Conservation (phyloP, 805 yeast species). For the Suhomyces xylopsoci region DNA sequence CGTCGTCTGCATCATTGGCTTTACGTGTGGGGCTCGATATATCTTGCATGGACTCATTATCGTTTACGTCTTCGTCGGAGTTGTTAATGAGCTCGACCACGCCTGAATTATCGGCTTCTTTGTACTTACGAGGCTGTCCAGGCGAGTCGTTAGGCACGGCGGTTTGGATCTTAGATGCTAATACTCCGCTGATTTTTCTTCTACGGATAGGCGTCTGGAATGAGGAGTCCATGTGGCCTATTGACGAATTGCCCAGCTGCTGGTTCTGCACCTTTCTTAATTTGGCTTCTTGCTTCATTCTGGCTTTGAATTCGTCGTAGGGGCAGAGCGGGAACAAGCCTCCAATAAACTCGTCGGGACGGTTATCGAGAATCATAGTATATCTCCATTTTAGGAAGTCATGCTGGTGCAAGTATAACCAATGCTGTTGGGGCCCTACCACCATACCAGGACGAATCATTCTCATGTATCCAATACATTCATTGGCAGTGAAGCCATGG, state of each 20-base stretch:
- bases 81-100: conserved; percentile 41
- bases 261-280: conserved; percentile 32
- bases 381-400: conserved; percentile 96
- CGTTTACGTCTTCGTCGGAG: conserved; percentile 41
- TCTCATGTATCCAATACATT: conserved; percentile 94
- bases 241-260: conserved; percentile 27
- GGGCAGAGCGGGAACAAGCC: conserved; percentile 62
- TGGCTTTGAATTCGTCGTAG: conserved; percentile 57
- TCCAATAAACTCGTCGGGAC: conserved; percentile 64
- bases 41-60: conserved; percentile 19
- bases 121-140: conserved; percentile 88
- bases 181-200: conserved; percentile 61
- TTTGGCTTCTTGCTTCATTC: conserved; percentile 46
- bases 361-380: conserved; percentile 75
- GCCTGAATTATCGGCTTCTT: conserved; percentile 27
- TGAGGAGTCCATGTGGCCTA: conserved; percentile 40
- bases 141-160: conserved; percentile 93
- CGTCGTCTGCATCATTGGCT: conserved; percentile 5
- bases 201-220: conserved; percentile 76
- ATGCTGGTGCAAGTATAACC: conserved; percentile 94
- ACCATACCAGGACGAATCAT: conserved; percentile 99
- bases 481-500: conserved; percentile 95
- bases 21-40: conserved; percentile 12
- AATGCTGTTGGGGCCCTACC: conserved; percentile 99
- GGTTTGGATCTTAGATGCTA: conserved; percentile 62